Evolutionary conservation across 208 protist genomes (phyloP).

Genomic region (Acanthamoeba sp.): DNA sequence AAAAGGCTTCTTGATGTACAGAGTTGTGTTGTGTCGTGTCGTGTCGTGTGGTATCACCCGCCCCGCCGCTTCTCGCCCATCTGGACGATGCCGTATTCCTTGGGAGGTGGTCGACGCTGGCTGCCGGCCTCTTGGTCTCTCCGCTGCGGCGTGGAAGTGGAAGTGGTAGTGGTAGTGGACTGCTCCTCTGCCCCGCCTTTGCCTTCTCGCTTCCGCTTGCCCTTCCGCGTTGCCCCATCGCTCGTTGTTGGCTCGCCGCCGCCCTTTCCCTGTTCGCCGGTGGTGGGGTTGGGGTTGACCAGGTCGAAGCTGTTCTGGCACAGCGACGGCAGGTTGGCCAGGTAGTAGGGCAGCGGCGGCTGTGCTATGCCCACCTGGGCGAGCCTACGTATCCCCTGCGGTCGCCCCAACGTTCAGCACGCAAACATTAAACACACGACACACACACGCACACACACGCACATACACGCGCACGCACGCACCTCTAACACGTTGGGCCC

Average conservation of each 20-base stretch:
- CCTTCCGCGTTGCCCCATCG: neutral
- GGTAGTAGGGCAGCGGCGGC: neutral
- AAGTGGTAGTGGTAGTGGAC: neutral
- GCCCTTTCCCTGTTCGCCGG: neutral
- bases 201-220: neutral
- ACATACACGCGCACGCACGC: neutral
- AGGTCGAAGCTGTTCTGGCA: conserved; percentile 43
- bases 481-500: neutral
- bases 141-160: neutral
- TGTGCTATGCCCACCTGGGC: neutral
- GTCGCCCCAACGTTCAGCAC: neutral
- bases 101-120: neutral
- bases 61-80: neutral
- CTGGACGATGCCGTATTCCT: conserved; percentile 1
- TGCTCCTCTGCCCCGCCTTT: neutral
- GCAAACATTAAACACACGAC: neutral
- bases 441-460: neutral
- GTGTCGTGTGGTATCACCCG: too few species aligned
- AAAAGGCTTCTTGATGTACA: neutral
- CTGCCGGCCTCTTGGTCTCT: neutral
- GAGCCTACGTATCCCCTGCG: neutral
- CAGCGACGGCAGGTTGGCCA: neutral
- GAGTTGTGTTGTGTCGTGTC: too few species aligned
- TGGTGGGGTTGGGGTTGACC: neutral
- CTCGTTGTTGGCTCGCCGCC: neutral